Evolutionary conservation across 148 eudicot species (phyloP).

Genomic region (Rhododendron simsii): DNA sequence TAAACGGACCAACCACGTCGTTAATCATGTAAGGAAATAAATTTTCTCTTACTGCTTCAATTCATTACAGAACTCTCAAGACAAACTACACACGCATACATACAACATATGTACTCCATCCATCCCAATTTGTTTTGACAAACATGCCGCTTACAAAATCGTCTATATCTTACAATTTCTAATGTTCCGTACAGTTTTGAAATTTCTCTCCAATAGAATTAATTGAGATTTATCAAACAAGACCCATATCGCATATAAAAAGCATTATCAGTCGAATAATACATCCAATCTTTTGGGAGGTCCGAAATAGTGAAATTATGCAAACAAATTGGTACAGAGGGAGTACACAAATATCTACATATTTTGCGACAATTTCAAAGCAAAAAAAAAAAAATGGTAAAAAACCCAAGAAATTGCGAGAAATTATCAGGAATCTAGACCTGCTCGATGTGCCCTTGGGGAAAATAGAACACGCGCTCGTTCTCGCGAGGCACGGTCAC

Average conservation of each 20-base stretch:
- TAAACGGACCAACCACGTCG: background rate
- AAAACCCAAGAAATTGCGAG: background rate
- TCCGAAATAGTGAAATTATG: background rate
- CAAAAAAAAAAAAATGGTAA: background rate
- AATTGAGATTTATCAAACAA: no score
- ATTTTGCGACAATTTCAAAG: background rate
- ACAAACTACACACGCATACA: background rate
- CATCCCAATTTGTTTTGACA: background rate
- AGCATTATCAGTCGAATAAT: background rate
- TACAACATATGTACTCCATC: background rate
- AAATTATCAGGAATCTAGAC: constrained; percentile 25
- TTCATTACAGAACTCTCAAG: background rate
- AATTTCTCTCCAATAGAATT: no score
- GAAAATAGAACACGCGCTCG: constrained; percentile 88
- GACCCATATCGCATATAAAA: background rate
- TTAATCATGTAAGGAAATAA: background rate
- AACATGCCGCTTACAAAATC: background rate
- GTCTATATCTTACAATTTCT: background rate
- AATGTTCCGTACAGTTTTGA: background rate
- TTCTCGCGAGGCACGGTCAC: constrained; percentile 72
- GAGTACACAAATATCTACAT: background rate
- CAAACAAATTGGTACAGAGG: background rate
- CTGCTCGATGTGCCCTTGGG: constrained; percentile 99
- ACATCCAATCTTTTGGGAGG: no score
- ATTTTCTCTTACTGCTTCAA: background rate